Evolutionary conservation across 1,284 basidiomycete genomes (phyloP).

Genomic region (Moesziomyces aphidis): DNA sequence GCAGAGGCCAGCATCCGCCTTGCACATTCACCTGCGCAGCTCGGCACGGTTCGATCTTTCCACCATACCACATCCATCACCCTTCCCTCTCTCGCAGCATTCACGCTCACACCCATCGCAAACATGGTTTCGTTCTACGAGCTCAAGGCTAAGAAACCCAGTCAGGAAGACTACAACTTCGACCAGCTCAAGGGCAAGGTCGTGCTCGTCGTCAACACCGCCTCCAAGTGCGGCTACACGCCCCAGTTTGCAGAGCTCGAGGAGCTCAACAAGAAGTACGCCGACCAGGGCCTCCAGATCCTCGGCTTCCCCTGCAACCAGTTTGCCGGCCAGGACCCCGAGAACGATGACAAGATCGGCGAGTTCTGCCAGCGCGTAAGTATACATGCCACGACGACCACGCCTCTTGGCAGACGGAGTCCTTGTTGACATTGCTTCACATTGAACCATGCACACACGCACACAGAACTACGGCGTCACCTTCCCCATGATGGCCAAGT

Average conservation of each 20-base stretch:
- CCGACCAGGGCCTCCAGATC: slow-evolving; percentile 79
- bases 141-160: slow-evolving; percentile 62
- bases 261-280: slow-evolving; percentile 83
- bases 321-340: slow-evolving; percentile 71
- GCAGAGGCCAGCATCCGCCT: no score
- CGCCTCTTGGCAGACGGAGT: no score
- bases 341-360: slow-evolving; percentile 58
- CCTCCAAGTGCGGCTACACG: slow-evolving; percentile 76
- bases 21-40: neutral
- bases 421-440: neutral
- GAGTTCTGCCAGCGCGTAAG: slow-evolving; percentile 62
- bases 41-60: neutral
- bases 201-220: slow-evolving; percentile 72
- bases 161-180: slow-evolving; percentile 58
- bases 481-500: slow-evolving; percentile 69
- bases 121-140: slow-evolving; percentile 66
- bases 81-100: neutral
- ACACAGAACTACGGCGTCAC: slow-evolving; percentile 65
- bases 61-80: slow-evolving; percentile 1
- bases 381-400: neutral
- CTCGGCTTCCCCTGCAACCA: slow-evolving; percentile 94
- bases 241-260: slow-evolving; percentile 87
- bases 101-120: slow-evolving; percentile 1
- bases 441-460: neutral
- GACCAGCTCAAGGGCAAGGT: slow-evolving; percentile 71